Conservation (phyloP, 202 grass and related monocot genomes). For the Saccharum hybrid region DNA sequence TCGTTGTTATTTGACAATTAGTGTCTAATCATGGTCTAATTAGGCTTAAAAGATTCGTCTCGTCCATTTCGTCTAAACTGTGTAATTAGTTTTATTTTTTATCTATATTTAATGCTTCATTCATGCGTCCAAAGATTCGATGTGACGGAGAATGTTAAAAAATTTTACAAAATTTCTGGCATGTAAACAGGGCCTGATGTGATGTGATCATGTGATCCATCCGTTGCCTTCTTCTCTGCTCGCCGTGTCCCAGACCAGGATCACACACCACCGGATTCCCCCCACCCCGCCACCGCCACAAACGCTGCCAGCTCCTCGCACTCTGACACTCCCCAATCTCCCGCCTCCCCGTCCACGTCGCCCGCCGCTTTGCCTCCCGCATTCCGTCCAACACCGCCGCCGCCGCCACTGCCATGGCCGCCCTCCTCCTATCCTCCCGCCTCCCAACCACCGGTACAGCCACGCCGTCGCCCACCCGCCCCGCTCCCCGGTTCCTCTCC, state of each 20-base stretch:
- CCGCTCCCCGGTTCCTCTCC: slow-evolving; percentile 29
- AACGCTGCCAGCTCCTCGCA: slow-evolving; percentile 11
- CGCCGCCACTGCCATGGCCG: slow-evolving; percentile 25
- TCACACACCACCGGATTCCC: slow-evolving; percentile 36
- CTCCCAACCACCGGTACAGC: slow-evolving; percentile 7
- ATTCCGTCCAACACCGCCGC: slow-evolving; percentile 31
- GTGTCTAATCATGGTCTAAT: too few species aligned
- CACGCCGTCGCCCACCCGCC: slow-evolving; percentile 17
- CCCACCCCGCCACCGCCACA: slow-evolving; percentile 39
- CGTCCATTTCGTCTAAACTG: too few species aligned
- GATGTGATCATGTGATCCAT: slow-evolving; percentile 18
- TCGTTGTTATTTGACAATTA: too few species aligned
- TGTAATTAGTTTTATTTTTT: too few species aligned
- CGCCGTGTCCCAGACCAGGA: not conserved
- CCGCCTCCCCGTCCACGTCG: slow-evolving; percentile 39
- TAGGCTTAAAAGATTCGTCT: too few species aligned
- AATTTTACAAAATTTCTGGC: too few species aligned
- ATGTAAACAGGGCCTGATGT: too few species aligned
- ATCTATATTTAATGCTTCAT: too few species aligned
- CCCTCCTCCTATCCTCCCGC: slow-evolving; percentile 29
- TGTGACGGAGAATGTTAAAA: too few species aligned
- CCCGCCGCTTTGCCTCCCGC: slow-evolving; percentile 4
- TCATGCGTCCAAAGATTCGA: too few species aligned
- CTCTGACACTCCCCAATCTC: not conserved
- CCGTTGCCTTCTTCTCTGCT: not conserved